These are phyloP conservation scores for Colletotrichum chlorophyti DNA, from an alignment of 2,329 filamentous ascomycete genomes.

Conservation along the genomic window DNA sequence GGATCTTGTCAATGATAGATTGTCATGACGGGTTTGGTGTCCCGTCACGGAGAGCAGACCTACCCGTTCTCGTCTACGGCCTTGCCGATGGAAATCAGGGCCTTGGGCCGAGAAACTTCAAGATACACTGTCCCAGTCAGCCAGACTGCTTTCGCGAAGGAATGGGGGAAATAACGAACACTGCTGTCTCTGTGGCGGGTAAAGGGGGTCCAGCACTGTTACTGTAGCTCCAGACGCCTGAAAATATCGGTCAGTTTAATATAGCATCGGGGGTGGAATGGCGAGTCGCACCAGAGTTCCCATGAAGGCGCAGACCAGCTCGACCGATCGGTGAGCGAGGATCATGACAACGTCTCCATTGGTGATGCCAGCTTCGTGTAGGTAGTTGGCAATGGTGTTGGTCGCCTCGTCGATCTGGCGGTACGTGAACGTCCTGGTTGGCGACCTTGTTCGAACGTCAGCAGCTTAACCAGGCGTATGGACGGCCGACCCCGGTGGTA, in stretches of 20 bases:
- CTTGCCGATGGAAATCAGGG: slow-evolving; percentile 75
- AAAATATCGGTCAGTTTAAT: slow-evolving; percentile 13
- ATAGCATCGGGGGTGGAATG: slow-evolving; percentile 35
- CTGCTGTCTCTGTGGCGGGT: slow-evolving; percentile 81
- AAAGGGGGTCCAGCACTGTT: slow-evolving; percentile 78
- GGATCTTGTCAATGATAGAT: slow-evolving; percentile 2
- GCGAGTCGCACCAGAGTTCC: slow-evolving; percentile 57
- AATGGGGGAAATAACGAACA: neutral
- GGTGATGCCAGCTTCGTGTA: slow-evolving; percentile 75
- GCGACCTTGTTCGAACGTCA: slow-evolving; percentile 35
- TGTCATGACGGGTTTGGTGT: neutral
- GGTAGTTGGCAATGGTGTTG: slow-evolving; percentile 80
- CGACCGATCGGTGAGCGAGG: slow-evolving; percentile 74
- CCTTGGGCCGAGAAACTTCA: slow-evolving; percentile 77
- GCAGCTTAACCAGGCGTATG: neutral
- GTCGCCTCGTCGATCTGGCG: slow-evolving; percentile 85
- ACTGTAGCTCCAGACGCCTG: slow-evolving; percentile 64
- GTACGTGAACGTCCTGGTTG: slow-evolving; percentile 79
- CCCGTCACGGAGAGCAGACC: neutral
- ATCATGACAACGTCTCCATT: slow-evolving; percentile 93
- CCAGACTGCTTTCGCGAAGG: neutral
- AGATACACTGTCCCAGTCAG: slow-evolving; percentile 65
- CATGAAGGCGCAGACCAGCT: slow-evolving; percentile 68
- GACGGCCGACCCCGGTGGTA: neutral
- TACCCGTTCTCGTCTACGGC: slow-evolving; percentile 68